These are phyloP conservation scores for Apiospora malaysiana DNA, from an alignment of 2,329 filamentous ascomycete species.

Conservation along the genomic window DNA sequence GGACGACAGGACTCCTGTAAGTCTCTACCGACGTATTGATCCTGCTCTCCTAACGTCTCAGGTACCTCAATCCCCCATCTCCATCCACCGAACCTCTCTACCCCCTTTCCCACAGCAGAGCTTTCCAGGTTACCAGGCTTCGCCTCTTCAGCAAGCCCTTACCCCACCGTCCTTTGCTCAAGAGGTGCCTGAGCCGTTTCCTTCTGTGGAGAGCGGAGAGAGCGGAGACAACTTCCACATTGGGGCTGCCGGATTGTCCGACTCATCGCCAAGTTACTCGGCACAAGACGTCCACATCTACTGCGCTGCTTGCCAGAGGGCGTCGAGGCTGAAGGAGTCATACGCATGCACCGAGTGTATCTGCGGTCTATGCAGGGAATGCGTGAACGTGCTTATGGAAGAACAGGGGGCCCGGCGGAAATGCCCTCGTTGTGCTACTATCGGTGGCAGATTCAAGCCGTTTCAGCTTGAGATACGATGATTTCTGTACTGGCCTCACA, in stretches of 20 bases:
- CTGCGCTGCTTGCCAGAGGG: slow-evolving; percentile 83
- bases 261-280: slow-evolving; percentile 76
- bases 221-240: slow-evolving; percentile 77
- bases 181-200: slow-evolving; percentile 78
- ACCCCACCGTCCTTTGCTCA: slow-evolving; percentile 79
- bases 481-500: slow-evolving; percentile 32
- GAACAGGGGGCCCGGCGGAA: slow-evolving; percentile 78
- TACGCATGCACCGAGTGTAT: slow-evolving; percentile 98
- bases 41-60: slow-evolving; percentile 55
- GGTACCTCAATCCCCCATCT: slow-evolving; percentile 70
- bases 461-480: slow-evolving; percentile 84
- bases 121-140: slow-evolving; percentile 82
- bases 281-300: slow-evolving; percentile 86
- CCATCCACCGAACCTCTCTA: slow-evolving; percentile 65
- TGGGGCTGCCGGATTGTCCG: slow-evolving; percentile 65
- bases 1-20: slow-evolving; percentile 87
- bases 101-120: slow-evolving; percentile 66
- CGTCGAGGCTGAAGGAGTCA: slow-evolving; percentile 79
- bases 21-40: slow-evolving; percentile 46
- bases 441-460: slow-evolving; percentile 81
- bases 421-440: slow-evolving; percentile 79
- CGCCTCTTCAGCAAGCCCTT: slow-evolving; percentile 86
- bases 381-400: slow-evolving; percentile 79
- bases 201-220: slow-evolving; percentile 83
- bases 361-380: slow-evolving; percentile 87